A percentile compares a stretch with the other conserved stretches of the same genome.
phyloP scores from a whole-genome alignment of 2,329 filamentous ascomycete species.

The Cadophora luteo-olivacea region DNA sequence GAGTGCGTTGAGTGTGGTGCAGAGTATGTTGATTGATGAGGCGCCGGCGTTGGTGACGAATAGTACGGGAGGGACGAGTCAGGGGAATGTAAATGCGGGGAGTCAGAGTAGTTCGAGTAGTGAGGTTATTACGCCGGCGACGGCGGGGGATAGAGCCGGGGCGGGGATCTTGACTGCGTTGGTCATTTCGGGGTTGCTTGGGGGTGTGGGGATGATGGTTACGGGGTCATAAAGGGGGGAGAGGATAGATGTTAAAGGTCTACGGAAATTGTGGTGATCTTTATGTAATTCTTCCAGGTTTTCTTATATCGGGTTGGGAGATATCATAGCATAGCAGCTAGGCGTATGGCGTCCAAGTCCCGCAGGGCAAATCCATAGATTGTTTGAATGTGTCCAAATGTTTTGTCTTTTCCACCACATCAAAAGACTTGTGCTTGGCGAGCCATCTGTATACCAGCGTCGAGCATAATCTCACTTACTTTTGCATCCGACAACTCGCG shows the following conservation, averaged over 20 bases:
- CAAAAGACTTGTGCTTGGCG: too few relatives aligned
- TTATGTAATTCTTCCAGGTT: too few relatives aligned
- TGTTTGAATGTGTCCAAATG: background rate
- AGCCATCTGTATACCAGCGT: too few relatives aligned
- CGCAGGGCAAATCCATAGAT: background rate
- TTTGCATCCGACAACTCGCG: too few relatives aligned
- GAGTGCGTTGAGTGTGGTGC: slow-evolving; percentile 68
- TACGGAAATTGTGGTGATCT: too few relatives aligned
- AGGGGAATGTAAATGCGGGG: slow-evolving; percentile 38
- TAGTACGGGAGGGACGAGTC: slow-evolving; percentile 48
- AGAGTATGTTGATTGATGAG: slow-evolving; percentile 47
- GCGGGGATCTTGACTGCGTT: slow-evolving; percentile 50
- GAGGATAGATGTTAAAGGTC: background rate
- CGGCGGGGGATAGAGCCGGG: slow-evolving; percentile 48
- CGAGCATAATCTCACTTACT: too few relatives aligned
- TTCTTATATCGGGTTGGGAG: background rate
- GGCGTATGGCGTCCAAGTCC: background rate
- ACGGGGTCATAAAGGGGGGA: slow-evolving; percentile 3
- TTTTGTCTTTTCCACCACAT: too few relatives aligned
- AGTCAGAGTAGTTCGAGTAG: slow-evolving; percentile 18
- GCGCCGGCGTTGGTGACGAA: slow-evolving; percentile 44
- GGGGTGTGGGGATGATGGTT: slow-evolving; percentile 26
- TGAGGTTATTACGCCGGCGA: slow-evolving; percentile 37
- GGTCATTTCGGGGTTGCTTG: slow-evolving; percentile 27
- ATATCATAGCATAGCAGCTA: slow-evolving; percentile 1